Base-by-base conservation (phyloP, 2,329 filamentous ascomycete genomes). In the Arachnomyces sp. region DNA sequence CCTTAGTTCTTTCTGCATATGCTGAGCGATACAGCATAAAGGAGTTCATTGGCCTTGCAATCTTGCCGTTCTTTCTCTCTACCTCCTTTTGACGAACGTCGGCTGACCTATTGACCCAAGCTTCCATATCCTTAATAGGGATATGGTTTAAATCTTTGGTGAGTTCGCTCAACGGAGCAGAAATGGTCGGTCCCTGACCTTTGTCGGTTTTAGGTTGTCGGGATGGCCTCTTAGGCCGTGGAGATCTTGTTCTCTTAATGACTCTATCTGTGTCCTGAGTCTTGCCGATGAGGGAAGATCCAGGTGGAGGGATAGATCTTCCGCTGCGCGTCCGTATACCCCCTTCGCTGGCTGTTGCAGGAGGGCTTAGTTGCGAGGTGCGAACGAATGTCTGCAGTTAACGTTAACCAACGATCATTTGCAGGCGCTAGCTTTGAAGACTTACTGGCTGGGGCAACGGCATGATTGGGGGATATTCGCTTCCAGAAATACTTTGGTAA, bases 1-100 rank as follows among this genome's bases (percentile, higher is more conserved):
- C 72, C 63, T 94, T 94, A 43, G 85, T 86, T 25, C 88, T 74
- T 46, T 92, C 84, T 44, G 93, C 85, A 57, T 86, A 95, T 5
- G 87, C 86, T 49, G 92, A 94, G 31, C 92, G 82, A 61, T 98
- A 98, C 37, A 98, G 71, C 83, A 98, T 94, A 68, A 96, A 98
- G 1, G 86, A 90, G 61, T 98, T 98, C 82, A 95, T 94, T 2
- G 92, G 89, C 20, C 92, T 76, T 54, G 90, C 87, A 50, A 96
- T 76, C 58, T 89, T 88, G 17, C 84, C 84, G 28, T 79, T 68
- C 53, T 81, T 86, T 52, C 77, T 74, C 32, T 78, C 74, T 7
- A 82, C 79, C 59, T 94, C 88, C 40, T 69, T 65, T 36, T 70
- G 71, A 42, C 90, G 77, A 5, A 73, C 72, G 42, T 85, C 80